phyloP scores from a whole-genome alignment of 129 eudicot genomes.

The Mikania micrantha region DNA sequence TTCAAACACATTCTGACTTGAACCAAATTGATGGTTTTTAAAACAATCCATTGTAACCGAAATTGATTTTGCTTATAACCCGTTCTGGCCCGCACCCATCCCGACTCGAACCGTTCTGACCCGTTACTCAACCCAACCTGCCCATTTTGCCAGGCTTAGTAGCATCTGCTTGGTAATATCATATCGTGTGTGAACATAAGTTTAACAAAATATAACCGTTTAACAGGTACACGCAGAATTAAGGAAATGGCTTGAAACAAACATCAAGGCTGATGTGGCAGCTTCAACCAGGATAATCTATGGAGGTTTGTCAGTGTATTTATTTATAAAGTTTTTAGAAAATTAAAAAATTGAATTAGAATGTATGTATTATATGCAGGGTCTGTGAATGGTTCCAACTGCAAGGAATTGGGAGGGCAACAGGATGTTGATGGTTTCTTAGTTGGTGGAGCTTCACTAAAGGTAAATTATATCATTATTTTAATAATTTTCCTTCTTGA shows the following conservation, averaged over 20 bases:
- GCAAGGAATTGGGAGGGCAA: conserved; percentile 61
- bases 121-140: too few species aligned
- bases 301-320: conserved; percentile 46
- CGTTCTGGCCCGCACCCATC: too few species aligned
- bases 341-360: neutral
- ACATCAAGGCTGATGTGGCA: conserved; percentile 50
- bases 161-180: neutral
- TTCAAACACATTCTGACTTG: too few species aligned
- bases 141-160: too few species aligned
- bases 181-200: neutral
- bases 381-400: conserved; percentile 59
- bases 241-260: conserved; percentile 55
- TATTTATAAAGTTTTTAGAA: neutral
- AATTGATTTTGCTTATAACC: too few species aligned
- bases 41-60: too few species aligned
- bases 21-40: too few species aligned
- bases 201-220: neutral
- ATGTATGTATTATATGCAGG: conserved; percentile 29
- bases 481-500: too few species aligned
- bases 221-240: conserved; percentile 52
- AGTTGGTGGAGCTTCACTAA: conserved; percentile 70
- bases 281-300: conserved; percentile 56
- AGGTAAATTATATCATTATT: conserved; percentile 23
- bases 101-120: too few species aligned
- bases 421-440: conserved; percentile 67